Percentiles rank a stretch among this genome's conserved stretches.
Evolutionary conservation across 2,329 filamentous ascomycete species (phyloP).

Genomic region (Dichotomopilus funicola): DNA sequence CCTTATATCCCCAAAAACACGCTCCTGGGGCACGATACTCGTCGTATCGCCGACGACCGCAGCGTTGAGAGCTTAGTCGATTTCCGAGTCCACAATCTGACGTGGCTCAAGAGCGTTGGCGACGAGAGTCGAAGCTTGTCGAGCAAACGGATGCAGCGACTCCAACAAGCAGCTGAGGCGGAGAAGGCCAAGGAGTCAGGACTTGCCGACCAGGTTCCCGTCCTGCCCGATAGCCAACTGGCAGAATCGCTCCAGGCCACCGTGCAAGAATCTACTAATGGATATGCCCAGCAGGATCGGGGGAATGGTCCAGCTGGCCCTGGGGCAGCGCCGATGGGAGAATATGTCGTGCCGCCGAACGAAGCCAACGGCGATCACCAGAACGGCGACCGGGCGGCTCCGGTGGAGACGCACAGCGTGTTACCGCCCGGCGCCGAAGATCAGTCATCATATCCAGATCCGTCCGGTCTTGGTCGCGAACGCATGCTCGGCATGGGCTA

Average conservation of each 20-base stretch:
- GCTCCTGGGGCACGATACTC: conserved; percentile 84
- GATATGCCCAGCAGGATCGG: conserved; percentile 32
- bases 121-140: conserved; percentile 52
- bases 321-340: conserved; percentile 7
- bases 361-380: conserved; percentile 14
- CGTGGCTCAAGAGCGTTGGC: conserved; percentile 63
- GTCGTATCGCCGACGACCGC: conserved; percentile 79
- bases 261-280: conserved; percentile 23
- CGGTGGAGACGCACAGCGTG: conserved; percentile 27
- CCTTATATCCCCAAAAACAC: conserved; percentile 86
- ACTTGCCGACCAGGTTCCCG: conserved; percentile 16
- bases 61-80: conserved; percentile 88
- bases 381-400: conserved; percentile 20
- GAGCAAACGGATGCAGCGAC: conserved; percentile 50
- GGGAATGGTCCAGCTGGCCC: conserved; percentile 22
- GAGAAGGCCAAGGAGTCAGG: conserved; percentile 47
- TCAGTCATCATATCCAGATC: conserved; percentile 42
- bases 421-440: conserved; percentile 29
- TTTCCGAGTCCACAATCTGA: conserved; percentile 80
- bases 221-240: conserved; percentile 20
- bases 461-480: conserved; percentile 39
- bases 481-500: conserved; percentile 54
- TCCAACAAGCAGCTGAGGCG: conserved; percentile 50
- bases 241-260: conserved; percentile 28
- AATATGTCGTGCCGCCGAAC: conserved; percentile 12